phyloP scores from a whole-genome alignment of 108 stramenopile species.

The Cyclotella kingstonii region DNA sequence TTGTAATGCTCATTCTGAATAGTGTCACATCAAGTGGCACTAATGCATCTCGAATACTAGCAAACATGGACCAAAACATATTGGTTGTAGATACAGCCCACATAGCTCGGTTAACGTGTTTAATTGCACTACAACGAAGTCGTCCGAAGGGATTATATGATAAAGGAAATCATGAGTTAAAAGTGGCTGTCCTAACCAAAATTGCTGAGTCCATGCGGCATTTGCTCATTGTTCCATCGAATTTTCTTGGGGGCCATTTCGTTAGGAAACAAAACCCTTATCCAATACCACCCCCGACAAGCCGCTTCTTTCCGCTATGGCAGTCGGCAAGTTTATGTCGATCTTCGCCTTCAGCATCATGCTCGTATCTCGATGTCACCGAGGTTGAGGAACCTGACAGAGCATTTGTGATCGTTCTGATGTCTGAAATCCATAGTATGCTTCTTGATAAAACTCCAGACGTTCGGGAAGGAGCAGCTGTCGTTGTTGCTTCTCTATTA shows the following conservation, averaged over 20 bases:
- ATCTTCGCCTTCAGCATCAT: conserved; percentile 47
- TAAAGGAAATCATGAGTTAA: conserved; percentile 63
- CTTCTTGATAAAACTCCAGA: conserved; percentile 54
- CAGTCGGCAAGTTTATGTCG: conserved; percentile 65
- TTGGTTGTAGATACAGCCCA: conserved; percentile 77
- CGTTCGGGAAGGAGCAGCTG: conserved; percentile 60
- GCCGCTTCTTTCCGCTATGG: conserved; percentile 69
- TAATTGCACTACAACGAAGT: conserved; percentile 61
- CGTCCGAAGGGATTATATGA: conserved; percentile 59
- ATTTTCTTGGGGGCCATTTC: conserved; percentile 40
- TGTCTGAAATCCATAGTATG: conserved; percentile 66
- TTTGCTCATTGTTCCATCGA: conserved; percentile 70
- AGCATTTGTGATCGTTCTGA: conserved; percentile 62
- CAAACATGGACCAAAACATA: conserved; percentile 58
- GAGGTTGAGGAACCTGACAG: conserved; percentile 62
- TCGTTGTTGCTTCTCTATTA: conserved; percentile 65
- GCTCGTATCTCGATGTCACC: conserved; percentile 66
- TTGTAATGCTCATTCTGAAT: conserved; percentile 53
- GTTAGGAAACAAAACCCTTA: conserved; percentile 36
- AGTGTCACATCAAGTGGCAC: conserved; percentile 59
- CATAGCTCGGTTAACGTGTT: conserved; percentile 65
- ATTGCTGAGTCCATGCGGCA: conserved; percentile 54
- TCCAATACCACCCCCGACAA: conserved; percentile 51
- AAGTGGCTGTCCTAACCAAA: conserved; percentile 52
- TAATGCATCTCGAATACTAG: conserved; percentile 51